These are phyloP conservation scores for Aquilaria malaccensis DNA, from an alignment of 345 rosid genomes.

Conservation along the genomic window DNA sequence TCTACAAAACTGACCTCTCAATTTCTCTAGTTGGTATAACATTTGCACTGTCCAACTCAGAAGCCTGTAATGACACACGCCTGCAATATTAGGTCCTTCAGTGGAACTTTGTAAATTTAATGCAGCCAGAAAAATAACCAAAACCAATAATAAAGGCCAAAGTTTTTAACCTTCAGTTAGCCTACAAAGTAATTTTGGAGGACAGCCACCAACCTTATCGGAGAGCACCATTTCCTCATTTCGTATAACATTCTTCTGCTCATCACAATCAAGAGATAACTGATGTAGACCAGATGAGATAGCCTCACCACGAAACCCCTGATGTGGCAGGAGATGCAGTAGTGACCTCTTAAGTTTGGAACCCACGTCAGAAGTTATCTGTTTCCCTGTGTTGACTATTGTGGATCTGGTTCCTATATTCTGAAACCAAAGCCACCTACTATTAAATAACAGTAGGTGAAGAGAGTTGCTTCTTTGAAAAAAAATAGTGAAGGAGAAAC, in stretches of 20 bases:
- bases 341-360: conserved; percentile 25
- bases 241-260: conserved; percentile 18
- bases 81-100: conserved; percentile 7
- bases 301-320: conserved; percentile 19
- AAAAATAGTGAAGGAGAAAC: not conserved
- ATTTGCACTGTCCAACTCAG: conserved; percentile 5
- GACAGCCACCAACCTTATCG: conserved; percentile 12
- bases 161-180: conserved; percentile 14
- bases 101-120: not conserved
- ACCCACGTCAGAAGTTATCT: conserved; percentile 18
- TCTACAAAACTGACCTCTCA: conserved; percentile 19
- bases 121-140: too few relatives aligned
- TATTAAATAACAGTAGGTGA: not conserved
- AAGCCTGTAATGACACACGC: conserved; percentile 18
- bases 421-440: conserved; percentile 20
- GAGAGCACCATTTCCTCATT: conserved; percentile 26
- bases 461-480: not conserved
- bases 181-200: conserved; percentile 8
- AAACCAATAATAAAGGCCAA: too few relatives aligned
- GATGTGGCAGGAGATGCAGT: conserved; percentile 25
- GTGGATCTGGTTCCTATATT: conserved; percentile 16
- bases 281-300: conserved; percentile 17
- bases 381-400: conserved; percentile 11
- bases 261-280: conserved; percentile 18
- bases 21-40: conserved; percentile 7